These are phyloP conservation scores for Blastobotrys terrestris DNA, from an alignment of 805 yeast genomes.

Conservation along the genomic window DNA sequence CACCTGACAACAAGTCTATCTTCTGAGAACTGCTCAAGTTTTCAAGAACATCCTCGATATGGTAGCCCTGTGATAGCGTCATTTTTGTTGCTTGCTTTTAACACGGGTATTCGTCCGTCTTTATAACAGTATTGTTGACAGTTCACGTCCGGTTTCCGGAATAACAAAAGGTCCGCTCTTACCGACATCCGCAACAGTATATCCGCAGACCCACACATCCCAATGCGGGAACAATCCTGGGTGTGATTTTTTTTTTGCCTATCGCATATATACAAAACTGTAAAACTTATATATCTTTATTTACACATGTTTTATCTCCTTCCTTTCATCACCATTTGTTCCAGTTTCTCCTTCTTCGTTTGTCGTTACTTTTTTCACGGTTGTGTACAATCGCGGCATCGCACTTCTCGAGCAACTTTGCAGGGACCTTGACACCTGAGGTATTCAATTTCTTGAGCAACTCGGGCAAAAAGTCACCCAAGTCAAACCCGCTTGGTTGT, in stretches of 20 bases:
- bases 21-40: background rate
- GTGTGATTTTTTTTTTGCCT: no score
- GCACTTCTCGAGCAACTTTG: background rate
- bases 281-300: background rate
- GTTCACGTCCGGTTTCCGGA: no score
- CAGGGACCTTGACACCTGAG: conserved; percentile 10
- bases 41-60: background rate
- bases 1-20: background rate
- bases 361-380: background rate
- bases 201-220: no score
- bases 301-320: background rate
- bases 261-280: background rate
- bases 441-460: conserved; percentile 4
- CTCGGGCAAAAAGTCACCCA: conserved; percentile 11
- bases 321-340: background rate
- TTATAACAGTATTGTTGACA: no score
- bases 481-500: conserved; percentile 2
- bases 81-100: no score
- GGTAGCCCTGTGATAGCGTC: background rate
- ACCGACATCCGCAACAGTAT: background rate
- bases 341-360: background rate
- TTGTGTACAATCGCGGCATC: background rate
- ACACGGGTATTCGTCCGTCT: no score
- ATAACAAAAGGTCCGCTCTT: background rate
- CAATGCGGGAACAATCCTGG: no score